phyloP scores from a whole-genome alignment of 306 rosid genomes.

The Begonia loranthoides region DNA sequence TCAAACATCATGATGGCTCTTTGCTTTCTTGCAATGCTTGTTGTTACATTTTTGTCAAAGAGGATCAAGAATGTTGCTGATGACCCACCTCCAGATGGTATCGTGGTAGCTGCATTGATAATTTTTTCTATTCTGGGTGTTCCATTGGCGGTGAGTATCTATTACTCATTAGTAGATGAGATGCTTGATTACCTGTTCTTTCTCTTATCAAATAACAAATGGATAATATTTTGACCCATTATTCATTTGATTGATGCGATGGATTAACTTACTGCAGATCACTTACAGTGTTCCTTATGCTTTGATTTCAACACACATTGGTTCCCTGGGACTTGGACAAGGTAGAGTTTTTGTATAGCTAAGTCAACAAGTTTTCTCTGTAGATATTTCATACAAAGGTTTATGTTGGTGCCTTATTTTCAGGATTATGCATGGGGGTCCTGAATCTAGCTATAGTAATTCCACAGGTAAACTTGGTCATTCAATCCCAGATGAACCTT shows the following conservation, averaged over 20 bases:
- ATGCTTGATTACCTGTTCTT: not conserved
- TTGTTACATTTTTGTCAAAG: conserved; percentile 46
- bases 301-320: conserved; percentile 59
- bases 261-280: conserved; percentile 46
- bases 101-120: conserved; percentile 40
- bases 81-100: conserved; percentile 48
- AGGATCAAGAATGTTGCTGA: conserved; percentile 25
- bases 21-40: conserved; percentile 69
- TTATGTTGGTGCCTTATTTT: conserved; percentile 17
- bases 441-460: conserved; percentile 78
- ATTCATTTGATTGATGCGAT: no score
- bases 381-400: conserved; percentile 5
- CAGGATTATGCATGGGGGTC: conserved; percentile 90
- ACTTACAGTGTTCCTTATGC: conserved; percentile 92
- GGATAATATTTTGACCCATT: no score
- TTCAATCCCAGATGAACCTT: no score
- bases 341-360: conserved; percentile 27
- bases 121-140: conserved; percentile 66
- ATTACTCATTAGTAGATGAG: not conserved
- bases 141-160: conserved; percentile 66
- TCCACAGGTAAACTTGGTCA: conserved; percentile 59
- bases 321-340: conserved; percentile 86
- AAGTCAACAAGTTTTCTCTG: conserved; percentile 3
- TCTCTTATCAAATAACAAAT: no score
- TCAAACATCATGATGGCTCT: conserved; percentile 64